Base-by-base conservation (phyloP, 139 green algal genomes). In the Eudorina sp. region DNA sequence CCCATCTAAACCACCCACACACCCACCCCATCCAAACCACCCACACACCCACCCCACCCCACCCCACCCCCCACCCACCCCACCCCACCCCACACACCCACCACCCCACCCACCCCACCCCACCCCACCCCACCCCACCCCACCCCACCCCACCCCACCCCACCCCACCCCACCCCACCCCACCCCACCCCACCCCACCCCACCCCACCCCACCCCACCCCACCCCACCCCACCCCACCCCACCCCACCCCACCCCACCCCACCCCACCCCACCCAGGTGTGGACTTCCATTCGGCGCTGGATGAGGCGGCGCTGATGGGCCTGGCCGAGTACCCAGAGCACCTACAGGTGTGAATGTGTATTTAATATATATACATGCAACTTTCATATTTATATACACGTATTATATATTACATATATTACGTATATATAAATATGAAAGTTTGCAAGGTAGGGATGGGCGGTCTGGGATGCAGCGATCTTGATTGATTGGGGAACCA, bases 271-370 rank as follows among this genome's bases (percentile, higher is more conserved):
- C 14, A 13, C 64, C 27, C 55, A 75, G 79, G 80, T 2, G 16
- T 76, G 13, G 60, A 86, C 40, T 64, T 74, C 41, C 31, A 75
- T 29, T 29, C 41, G 6, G 41, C 62, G 7, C 60, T 86, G 29
- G 60, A 76, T 2, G 80, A 86, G 80, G 80, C 80, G 13, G 41
- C 34, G 62, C n/a, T 53, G 58, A 86, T 86, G 80, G 80, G 58
- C 29, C 80, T 86, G 60, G 29, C 80, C 3, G 80, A 86, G 31
- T 86, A 77, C 62, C 80, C 80, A 21, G 80, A 86, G 60, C 80
- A 86, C 62, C 45, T 76, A n/a, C 40, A 73, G 80, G 60, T 76
- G 62, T 18, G 43, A 40, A 34, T 11, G 21, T 72, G 5, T 66
- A 66, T 4, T 23, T 11, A 25, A 66, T 6, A 27, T 23, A 34